Percentiles rank a stretch among this genome's conserved stretches.
phyloP scores from a whole-genome alignment of 805 yeast species.

The Yamadazyma scolyti region DNA sequence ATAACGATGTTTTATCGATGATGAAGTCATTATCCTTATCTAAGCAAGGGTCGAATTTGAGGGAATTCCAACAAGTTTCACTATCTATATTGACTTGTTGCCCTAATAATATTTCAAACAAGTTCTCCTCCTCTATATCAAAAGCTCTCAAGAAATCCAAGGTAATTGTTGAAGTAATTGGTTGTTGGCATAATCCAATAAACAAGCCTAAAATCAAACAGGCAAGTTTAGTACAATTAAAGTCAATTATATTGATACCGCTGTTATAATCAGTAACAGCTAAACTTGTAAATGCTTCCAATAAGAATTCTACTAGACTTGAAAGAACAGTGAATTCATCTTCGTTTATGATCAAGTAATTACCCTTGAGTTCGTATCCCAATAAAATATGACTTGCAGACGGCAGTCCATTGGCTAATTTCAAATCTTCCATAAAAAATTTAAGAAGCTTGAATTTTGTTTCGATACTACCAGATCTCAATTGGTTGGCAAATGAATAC shows the following conservation, averaged over 20 bases:
- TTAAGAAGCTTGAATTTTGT: conserved; percentile 58
- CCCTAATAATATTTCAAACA: conserved; percentile 50
- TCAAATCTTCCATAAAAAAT: conserved; percentile 51
- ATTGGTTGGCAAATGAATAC: conserved; percentile 66
- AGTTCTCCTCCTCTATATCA: conserved; percentile 20
- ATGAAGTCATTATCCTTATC: conserved; percentile 28
- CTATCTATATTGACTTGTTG: conserved; percentile 53
- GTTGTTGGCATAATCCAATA: conserved; percentile 55
- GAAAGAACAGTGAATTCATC: conserved; percentile 49
- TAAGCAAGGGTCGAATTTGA: conserved; percentile 41
- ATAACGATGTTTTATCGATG: conserved; percentile 31
- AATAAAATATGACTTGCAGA: conserved; percentile 71
- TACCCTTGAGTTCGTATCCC: conserved; percentile 58
- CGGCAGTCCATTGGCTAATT: conserved; percentile 34
- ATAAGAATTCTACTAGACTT: conserved; percentile 48
- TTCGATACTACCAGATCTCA: conserved; percentile 41
- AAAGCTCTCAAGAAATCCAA: conserved; percentile 50
- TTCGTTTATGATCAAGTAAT: conserved; percentile 52
- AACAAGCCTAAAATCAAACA: conserved; percentile 59
- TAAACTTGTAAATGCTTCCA: conserved; percentile 42
- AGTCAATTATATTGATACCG: conserved; percentile 38
- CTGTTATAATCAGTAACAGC: conserved; percentile 31
- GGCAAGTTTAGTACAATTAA: conserved; percentile 56
- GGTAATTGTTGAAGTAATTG: conserved; percentile 49
- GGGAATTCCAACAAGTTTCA: conserved; percentile 52